Percentiles rank a stretch among this genome's conserved stretches.
Conservation (phyloP, 345 rosid genomes). For the Crucihimalaya himalaica region DNA sequence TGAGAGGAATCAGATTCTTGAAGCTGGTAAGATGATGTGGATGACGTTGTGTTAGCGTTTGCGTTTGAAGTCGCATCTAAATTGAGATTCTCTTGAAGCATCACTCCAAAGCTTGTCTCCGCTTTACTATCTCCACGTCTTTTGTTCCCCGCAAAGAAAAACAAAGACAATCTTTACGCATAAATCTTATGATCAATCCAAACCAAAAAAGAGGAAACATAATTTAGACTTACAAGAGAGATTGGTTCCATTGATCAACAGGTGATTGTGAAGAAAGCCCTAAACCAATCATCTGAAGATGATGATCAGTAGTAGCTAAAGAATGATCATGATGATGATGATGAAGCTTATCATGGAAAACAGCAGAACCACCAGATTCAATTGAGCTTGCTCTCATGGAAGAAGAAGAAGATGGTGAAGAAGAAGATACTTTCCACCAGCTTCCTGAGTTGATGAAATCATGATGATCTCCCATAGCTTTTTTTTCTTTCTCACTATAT, state of each 20-base stretch:
- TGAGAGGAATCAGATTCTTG: slow-evolving; percentile 44
- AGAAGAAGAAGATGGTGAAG: slow-evolving; percentile 58
- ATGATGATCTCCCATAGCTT: slow-evolving; percentile 45
- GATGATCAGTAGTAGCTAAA: slow-evolving; percentile 35
- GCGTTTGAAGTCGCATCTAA: slow-evolving; percentile 49
- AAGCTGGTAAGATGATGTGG: slow-evolving; percentile 42
- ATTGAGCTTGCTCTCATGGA: slow-evolving; percentile 58
- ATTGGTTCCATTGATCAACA: slow-evolving; percentile 81
- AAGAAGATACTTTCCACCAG: slow-evolving; percentile 44
- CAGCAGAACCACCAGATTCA: slow-evolving; percentile 57
- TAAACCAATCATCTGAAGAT: slow-evolving; percentile 79
- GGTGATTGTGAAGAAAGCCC: slow-evolving; percentile 75
- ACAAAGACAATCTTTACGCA: neutral
- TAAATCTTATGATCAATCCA: slow-evolving; percentile 5
- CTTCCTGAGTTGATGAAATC: slow-evolving; percentile 42
- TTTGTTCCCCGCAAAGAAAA: slow-evolving; percentile 34
- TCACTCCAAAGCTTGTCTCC: slow-evolving; percentile 63
- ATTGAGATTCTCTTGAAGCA: slow-evolving; percentile 73
- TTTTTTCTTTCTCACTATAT: neutral
- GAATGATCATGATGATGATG: slow-evolving; percentile 35
- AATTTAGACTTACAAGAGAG: slow-evolving; percentile 60
- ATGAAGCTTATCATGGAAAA: slow-evolving; percentile 59
- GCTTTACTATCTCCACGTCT: slow-evolving; percentile 64
- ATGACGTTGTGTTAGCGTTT: slow-evolving; percentile 37
- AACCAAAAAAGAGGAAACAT: neutral